Percentiles rank a stretch among this genome's conserved stretches.
phyloP scores from a whole-genome alignment of 805 yeast genomes.

The Metschnikowia similis region DNA sequence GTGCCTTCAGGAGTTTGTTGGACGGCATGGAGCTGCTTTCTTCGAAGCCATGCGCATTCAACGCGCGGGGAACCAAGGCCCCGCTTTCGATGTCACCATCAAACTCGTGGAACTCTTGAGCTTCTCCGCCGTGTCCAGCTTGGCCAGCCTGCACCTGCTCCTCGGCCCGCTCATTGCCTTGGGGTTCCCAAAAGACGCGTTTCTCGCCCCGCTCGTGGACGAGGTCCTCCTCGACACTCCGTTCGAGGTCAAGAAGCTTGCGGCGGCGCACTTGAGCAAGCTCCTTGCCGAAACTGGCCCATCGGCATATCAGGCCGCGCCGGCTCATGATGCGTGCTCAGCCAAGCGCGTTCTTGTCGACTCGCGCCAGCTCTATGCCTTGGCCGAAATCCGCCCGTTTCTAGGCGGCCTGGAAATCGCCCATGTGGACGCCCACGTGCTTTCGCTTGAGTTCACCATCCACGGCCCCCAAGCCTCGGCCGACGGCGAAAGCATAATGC shows the following conservation, averaged over 20 bases:
- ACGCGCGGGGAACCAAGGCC: neutral
- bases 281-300: neutral
- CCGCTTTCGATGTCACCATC: constrained; percentile 19
- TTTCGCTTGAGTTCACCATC: neutral
- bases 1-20: constrained; percentile 80
- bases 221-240: constrained; percentile 26
- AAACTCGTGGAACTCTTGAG: constrained; percentile 58
- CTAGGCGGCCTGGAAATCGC: neutral
- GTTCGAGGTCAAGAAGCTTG: constrained; percentile 39
- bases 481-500: constrained; percentile 10
- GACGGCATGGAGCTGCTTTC: constrained; percentile 52
- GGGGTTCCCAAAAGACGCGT: constrained; percentile 24
- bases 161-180: constrained; percentile 16
- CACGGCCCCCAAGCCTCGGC: neutral
- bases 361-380: constrained; percentile 5
- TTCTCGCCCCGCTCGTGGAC: constrained; percentile 27
- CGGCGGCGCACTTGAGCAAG: constrained; percentile 32
- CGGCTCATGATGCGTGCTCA: neutral
- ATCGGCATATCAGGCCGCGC: neutral
- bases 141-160: constrained; percentile 15
- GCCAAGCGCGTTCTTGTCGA: neutral
- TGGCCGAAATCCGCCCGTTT: constrained; percentile 5
- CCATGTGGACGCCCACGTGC: neutral
- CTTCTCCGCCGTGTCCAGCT: constrained; percentile 28
- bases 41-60: neutral